Base-by-base conservation (phyloP, 306 rosid genomes). In the Trifolium subterraneum region DNA sequence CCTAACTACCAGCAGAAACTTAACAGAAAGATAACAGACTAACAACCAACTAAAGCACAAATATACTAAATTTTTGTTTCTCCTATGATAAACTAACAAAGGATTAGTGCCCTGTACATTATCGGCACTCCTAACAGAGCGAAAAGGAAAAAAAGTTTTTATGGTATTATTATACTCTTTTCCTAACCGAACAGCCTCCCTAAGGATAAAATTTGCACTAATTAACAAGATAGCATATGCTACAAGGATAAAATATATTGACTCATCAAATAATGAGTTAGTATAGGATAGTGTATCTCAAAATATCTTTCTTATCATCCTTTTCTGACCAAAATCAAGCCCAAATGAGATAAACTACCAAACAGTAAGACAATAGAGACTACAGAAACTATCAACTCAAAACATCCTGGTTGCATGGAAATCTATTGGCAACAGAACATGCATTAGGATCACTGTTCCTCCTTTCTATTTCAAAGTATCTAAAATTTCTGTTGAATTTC, bases 311-410 rank as follows among this genome's bases (percentile, higher is more conserved):
- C 19, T 15, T 56, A 23, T 23, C 33, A 22, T 56, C 16, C 7
- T 38, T 62, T 2, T 13, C 19, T 14, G 18, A 47, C 52, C 19
- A 47, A 47, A 13, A 47, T 47, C 52, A 15, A 15, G 64, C 65
- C 55, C 6, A 36, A n/a, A 50, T 13, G 31, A 20, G 62, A 66
- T 33, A 11, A 67, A 25, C 38, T 20, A 70, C 59, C 19, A 13
- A 45, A 45, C 51, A 44, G 50, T 44, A 61, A 33, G 38, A 58
- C 58, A 31, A 55, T 61, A 79, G 45, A 56, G 45, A 56, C 44
- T 35, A 58, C 41, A 71, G 39, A 67, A 65, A 72, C 35, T 14
- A 55, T 44, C 42, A 47, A 47, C 23, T 64, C 42, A 74, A 73
- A 48, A 70, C 44, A 23, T 23, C 2, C 1, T 23, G 25, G 25